A percentile compares a stretch with the other conserved stretches of the same genome.
Evolutionary conservation across 768 basidiomycete species (phyloP).

Genomic region (Chalciporus sphaerocephalus): DNA sequence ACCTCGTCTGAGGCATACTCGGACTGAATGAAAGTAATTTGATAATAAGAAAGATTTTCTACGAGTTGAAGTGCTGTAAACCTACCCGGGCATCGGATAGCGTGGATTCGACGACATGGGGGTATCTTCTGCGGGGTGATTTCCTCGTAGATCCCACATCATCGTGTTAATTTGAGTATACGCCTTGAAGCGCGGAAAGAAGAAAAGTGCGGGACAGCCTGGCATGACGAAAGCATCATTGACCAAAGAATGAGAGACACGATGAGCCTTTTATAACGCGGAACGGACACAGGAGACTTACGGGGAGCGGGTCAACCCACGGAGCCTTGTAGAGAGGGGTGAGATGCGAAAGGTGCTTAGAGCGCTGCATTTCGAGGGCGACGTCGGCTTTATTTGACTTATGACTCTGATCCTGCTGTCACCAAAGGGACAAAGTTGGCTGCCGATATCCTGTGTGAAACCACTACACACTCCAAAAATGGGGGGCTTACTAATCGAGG

Average conservation of each 20-base stretch:
- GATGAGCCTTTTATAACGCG: slow-evolving; percentile 25
- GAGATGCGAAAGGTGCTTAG: slow-evolving; percentile 13
- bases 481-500: slow-evolving; percentile 18
- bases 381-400: slow-evolving; percentile 29
- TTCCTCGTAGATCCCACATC: slow-evolving; percentile 28
- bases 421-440: too few relatives aligned
- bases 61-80: neutral
- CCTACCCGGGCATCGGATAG: slow-evolving; percentile 20
- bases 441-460: neutral
- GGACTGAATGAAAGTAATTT: slow-evolving; percentile 6
- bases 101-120: slow-evolving; percentile 9
- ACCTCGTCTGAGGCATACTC: slow-evolving; percentile 14
- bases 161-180: slow-evolving; percentile 31
- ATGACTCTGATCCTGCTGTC: slow-evolving; percentile 12
- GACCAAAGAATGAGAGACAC: slow-evolving; percentile 3
- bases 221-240: slow-evolving; percentile 22
- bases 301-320: slow-evolving; percentile 19
- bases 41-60: neutral
- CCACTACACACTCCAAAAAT: slow-evolving; percentile 14
- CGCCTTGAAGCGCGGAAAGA: slow-evolving; percentile 32
- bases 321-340: slow-evolving; percentile 24
- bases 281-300: slow-evolving; percentile 10
- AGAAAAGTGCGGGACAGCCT: slow-evolving; percentile 28
- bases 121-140: slow-evolving; percentile 11
- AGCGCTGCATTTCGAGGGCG: slow-evolving; percentile 20